Base-by-base conservation (phyloP, 2,329 filamentous ascomycete species). In the Myriosclerotinia scirpicola region DNA sequence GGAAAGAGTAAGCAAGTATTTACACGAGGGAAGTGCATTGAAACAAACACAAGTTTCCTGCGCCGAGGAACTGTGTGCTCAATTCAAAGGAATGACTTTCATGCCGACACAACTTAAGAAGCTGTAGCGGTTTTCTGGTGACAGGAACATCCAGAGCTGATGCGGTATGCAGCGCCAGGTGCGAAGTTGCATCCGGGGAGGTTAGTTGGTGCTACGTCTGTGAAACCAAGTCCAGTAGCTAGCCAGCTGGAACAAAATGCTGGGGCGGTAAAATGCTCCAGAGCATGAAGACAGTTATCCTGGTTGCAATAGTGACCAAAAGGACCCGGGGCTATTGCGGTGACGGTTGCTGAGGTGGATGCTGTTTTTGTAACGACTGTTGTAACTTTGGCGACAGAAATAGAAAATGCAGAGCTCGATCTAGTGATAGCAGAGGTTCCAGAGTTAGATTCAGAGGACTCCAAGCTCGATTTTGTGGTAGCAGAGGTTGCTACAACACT, bases 61-160 rank as follows among this genome's bases (percentile, higher is more conserved):
- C 30, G 30, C 30, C 30, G 30, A 34, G 30, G 5, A 34, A 34
- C 5, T 6, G 6, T 34, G 30, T 6, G 30, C 6, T 34, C 30
- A 34, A 5, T 5, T 34, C 30, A 34, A 34, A 34, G 30, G 30
- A 34, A 34, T 34, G 30, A 34, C 30, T 34, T 3, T 6, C 30
- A 34, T 34, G 5, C 36, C 20, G 26, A 22, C 3, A 46, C 17
- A 5, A 36, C 17, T 36, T 8, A 26, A n/a, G 53, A 63, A 22
- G 7, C 26, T 20, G 22, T 34, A 52, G 17, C 54, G 14, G 22
- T 40, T 7, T 36, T 65, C 17, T 17, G 17, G 5, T 17, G 48
- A 20, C 56, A 61, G 11, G 26, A 36, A 66, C 48, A 46, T 61
- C 38, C 48, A 5, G 64, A 66, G 22, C 63, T 58, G 17, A 50